Percentiles rank a stretch among this genome's conserved stretches.
Conservation (phyloP, 495 filamentous ascomycete genomes). For the Cercophora newfieldiana region DNA sequence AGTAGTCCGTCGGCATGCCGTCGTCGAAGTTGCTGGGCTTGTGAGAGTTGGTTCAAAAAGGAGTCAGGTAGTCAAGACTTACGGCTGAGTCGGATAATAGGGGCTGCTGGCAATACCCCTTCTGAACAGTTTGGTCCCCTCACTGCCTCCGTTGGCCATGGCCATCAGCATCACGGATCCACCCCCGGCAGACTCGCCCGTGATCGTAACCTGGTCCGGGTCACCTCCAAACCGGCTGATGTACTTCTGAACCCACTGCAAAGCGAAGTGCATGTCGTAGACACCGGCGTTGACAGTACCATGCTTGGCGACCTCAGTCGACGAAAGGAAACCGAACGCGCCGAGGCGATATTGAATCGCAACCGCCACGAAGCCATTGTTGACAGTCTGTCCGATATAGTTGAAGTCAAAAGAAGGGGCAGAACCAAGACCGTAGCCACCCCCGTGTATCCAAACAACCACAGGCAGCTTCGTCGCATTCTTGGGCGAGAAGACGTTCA, state of each 20-base stretch:
- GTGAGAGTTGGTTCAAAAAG: constrained; percentile 18
- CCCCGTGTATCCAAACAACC: constrained; percentile 44
- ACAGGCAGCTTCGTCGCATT: constrained; percentile 43
- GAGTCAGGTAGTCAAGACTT: constrained; percentile 11
- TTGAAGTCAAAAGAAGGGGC: constrained; percentile 43
- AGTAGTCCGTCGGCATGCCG: constrained; percentile 51
- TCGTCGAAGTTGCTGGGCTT: constrained; percentile 47
- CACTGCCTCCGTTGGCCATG: constrained; percentile 34
- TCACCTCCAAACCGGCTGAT: constrained; percentile 72
- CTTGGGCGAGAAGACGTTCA: constrained; percentile 47
- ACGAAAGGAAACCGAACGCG: constrained; percentile 53
- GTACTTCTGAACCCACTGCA: constrained; percentile 73
- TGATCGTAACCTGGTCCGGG: constrained; percentile 62
- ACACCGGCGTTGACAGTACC: constrained; percentile 66
- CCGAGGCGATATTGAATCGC: constrained; percentile 51
- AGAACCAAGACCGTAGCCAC: constrained; percentile 41
- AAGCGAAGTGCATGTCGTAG: constrained; percentile 65
- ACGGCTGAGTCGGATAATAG: constrained; percentile 43
- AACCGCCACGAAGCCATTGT: constrained; percentile 45
- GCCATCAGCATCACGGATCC: constrained; percentile 58
- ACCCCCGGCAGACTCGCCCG: constrained; percentile 71
- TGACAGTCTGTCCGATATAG: constrained; percentile 40
- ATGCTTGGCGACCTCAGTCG: constrained; percentile 30
- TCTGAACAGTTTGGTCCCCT: constrained; percentile 47
- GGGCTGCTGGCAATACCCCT: constrained; percentile 48